Percentiles rank a stretch among this genome's conserved stretches.
These are phyloP conservation scores for Angomonas ambiguus DNA, from an alignment of 208 protist genomes.

Conservation along the genomic window DNA sequence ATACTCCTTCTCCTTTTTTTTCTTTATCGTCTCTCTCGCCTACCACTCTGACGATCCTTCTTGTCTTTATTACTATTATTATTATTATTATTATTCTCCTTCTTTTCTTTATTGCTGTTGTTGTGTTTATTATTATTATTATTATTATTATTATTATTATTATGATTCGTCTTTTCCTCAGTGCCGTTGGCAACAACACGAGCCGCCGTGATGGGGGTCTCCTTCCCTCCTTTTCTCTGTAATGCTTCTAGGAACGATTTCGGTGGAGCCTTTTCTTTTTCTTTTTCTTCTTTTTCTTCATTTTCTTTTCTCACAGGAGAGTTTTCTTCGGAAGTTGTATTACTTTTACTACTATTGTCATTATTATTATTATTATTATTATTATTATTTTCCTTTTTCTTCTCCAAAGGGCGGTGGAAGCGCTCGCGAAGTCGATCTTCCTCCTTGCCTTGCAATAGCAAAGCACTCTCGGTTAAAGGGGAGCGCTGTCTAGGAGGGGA, in stretches of 20 bases:
- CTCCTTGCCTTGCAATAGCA: too few species aligned
- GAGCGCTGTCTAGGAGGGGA: too few species aligned
- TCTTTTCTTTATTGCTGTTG: not conserved
- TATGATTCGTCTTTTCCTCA: too few species aligned
- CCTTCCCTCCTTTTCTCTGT: not conserved
- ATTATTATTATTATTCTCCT: not conserved
- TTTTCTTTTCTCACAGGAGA: not conserved
- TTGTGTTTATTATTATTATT: not conserved
- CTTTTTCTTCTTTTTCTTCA: not conserved
- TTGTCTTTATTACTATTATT: conserved; percentile 4
- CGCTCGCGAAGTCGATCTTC: too few species aligned
- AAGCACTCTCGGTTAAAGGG: too few species aligned
- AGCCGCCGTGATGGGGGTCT: too few species aligned
- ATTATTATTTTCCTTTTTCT: too few species aligned
- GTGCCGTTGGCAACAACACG: too few species aligned
- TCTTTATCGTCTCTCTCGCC: not conserved
- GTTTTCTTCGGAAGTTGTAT: not conserved
- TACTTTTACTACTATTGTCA: not conserved
- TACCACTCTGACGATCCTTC: not conserved
- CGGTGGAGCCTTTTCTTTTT: not conserved
- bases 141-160: conserved; percentile 13
- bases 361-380: too few species aligned
- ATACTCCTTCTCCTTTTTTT: too few species aligned
- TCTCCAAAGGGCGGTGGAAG: too few species aligned
- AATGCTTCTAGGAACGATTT: not conserved